Evolutionary conservation across 2,329 filamentous ascomycete species (phyloP), one percentile per base, ranked within the genome.

Genomic region (Xylariaceae sp.): DNA sequence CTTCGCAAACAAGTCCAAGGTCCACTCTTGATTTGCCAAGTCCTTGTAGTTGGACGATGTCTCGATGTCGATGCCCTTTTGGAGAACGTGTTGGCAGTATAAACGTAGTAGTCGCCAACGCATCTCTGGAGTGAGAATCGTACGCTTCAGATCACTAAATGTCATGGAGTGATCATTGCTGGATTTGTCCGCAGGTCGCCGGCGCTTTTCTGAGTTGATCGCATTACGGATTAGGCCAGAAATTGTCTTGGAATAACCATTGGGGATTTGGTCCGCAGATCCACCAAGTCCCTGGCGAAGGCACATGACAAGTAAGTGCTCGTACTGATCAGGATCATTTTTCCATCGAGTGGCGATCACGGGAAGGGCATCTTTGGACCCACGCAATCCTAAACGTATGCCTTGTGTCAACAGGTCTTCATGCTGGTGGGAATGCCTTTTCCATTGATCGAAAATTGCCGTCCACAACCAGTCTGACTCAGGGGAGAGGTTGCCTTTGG

Each of bases 31-130:
- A 48, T 61, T 61, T 13, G 61, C 58, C 37, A 63, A 50, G 37
- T 53, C 51, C 52, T 34, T 53, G 34, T 56, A 61, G 45, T 58
- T 51, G 34, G 52, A 48, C 15, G 61, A 53, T 11, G 17, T 56
- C 56, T 61, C 55, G 23, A 62, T 61, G 48, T 63, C 56, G 39
- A 63, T 52, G 45, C 61, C 61, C 23, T 57, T 51, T 39, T 42
- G 23, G 7, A 58, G 61, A 18, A 61, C 53, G 49, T 63, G 49
- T 54, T 56, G 55, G 17, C 61, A 63, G 52, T 58, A 63, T 42
- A 63, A 45, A 51, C 58, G 56, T 49, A 63, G 51, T 42, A 63
- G 56, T 13, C 61, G 55, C 61, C 58, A 63, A 51, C 58, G 53
- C 17, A 61, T 30, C 35, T 56, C 45, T 50, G 58, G 5, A 49